These are phyloP conservation scores for Termitomyces sp. DNA, from an alignment of 768 basidiomycete genomes.

Conservation along the genomic window DNA sequence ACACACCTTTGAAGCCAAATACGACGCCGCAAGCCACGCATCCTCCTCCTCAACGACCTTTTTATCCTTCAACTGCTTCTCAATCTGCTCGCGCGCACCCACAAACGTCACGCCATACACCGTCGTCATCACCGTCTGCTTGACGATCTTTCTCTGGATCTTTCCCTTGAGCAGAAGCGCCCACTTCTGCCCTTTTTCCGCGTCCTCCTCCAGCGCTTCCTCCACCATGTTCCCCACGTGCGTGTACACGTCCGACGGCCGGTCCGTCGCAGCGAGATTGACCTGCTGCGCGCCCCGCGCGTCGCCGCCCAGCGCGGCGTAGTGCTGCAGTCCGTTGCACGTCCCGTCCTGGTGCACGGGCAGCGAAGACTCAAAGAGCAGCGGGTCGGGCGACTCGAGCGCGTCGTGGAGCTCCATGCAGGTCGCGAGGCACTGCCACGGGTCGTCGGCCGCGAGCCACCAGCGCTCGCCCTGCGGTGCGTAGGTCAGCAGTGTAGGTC, in stretches of 20 bases:
- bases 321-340: slow-evolving; percentile 97
- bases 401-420: slow-evolving; percentile 88
- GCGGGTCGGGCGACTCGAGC: slow-evolving; percentile 62
- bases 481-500: too few relatives aligned
- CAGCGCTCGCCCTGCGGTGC: slow-evolving; percentile 72
- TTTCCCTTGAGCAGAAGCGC: slow-evolving; percentile 70
- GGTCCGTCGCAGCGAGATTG: slow-evolving; percentile 78
- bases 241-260: slow-evolving; percentile 93
- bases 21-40: slow-evolving; percentile 70
- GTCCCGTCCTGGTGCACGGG: slow-evolving; percentile 98
- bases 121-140: slow-evolving; percentile 99
- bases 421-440: slow-evolving; percentile 94
- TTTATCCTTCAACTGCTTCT: slow-evolving; percentile 76
- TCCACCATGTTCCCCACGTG: slow-evolving; percentile 88
- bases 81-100: slow-evolving; percentile 93
- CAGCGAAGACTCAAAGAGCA: slow-evolving; percentile 58
- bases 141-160: slow-evolving; percentile 90
- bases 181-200: slow-evolving; percentile 39
- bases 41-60: slow-evolving; percentile 67
- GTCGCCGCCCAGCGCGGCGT: slow-evolving; percentile 96
- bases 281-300: slow-evolving; percentile 84
- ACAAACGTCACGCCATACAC: slow-evolving; percentile 97
- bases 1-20: slow-evolving; percentile 71
- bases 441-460: slow-evolving; percentile 93
- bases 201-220: slow-evolving; percentile 51